Evolutionary conservation across 768 basidiomycete species (phyloP).

Genomic region (Serendipita sp.): DNA sequence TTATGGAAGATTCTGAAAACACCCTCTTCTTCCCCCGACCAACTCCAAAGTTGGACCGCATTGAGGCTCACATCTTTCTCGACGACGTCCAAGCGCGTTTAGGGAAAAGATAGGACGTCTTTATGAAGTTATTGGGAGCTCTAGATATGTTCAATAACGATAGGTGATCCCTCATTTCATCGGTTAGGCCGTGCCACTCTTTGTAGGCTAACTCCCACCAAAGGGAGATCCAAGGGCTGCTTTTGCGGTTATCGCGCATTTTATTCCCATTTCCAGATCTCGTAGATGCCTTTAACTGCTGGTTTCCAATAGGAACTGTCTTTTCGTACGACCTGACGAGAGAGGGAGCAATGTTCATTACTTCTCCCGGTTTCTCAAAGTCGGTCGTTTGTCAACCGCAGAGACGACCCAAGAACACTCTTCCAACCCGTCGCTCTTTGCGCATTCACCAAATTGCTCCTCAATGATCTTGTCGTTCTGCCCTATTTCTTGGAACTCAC

Average conservation of each 20-base stretch:
- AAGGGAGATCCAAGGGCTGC: neutral
- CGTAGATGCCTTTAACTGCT: neutral
- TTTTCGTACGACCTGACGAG: neutral
- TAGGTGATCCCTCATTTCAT: neutral
- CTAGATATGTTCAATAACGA: neutral
- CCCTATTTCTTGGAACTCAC: neutral
- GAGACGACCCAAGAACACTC: neutral
- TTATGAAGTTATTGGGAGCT: neutral
- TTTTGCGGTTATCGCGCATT: neutral
- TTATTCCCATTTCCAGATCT: neutral
- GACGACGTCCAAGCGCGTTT: neutral
- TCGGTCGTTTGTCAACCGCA: neutral
- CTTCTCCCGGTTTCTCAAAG: neutral
- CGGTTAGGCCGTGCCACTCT: neutral
- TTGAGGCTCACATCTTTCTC: constrained; percentile 3
- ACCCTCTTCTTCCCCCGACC: neutral
- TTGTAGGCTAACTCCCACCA: neutral
- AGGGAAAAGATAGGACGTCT: neutral
- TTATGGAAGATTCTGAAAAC: neutral
- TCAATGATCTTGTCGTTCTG: neutral
- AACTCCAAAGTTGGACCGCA: neutral
- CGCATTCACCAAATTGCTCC: neutral
- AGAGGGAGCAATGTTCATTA: neutral
- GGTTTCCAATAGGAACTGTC: neutral
- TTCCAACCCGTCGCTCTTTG: neutral